These are phyloP conservation scores for Aspergillus campestris DNA, from an alignment of 495 filamentous ascomycete species.

Conservation along the genomic window DNA sequence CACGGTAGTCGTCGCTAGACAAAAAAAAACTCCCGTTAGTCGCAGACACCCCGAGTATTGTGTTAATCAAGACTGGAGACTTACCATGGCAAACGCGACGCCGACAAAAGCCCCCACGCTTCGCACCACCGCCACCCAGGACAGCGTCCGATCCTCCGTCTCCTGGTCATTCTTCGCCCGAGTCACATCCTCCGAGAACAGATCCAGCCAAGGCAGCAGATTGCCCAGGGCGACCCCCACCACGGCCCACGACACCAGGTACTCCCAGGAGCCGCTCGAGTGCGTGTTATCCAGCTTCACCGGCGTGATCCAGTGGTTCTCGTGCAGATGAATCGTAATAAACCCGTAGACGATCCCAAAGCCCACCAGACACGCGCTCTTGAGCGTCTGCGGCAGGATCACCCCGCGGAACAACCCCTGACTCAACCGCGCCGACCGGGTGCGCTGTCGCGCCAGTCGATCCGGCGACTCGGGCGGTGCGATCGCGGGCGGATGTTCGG, in stretches of 20 bases:
- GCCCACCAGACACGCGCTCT: constrained; percentile 61
- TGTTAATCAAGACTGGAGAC: constrained; percentile 19
- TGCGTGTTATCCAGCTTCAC: constrained; percentile 52
- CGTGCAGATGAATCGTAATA: constrained; percentile 75
- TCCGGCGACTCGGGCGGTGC: constrained; percentile 14
- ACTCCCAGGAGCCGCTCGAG: constrained; percentile 53
- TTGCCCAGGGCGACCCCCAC: constrained; percentile 70
- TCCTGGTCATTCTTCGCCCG: constrained; percentile 18
- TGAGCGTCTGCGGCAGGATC: constrained; percentile 39
- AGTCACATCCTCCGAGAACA: constrained; percentile 41
- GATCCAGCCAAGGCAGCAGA: constrained; percentile 78
- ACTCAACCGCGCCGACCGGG: constrained; percentile 26
- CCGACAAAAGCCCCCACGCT: constrained; percentile 92
- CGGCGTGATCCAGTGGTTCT: constrained; percentile 55
- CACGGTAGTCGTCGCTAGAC: constrained; percentile 74
- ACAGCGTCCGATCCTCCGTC: constrained; percentile 34
- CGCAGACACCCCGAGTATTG: no score
- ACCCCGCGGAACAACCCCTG: constrained; percentile 38
- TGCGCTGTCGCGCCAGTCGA: constrained; percentile 22
- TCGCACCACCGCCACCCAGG: constrained; percentile 77
- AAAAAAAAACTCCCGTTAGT: constrained; percentile 2
- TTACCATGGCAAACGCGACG: constrained; percentile 92
- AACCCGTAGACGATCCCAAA: constrained; percentile 81
- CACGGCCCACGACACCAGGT: constrained; percentile 72
- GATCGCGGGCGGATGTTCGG: constrained; percentile 19